Evolutionary conservation across 2,329 filamentous ascomycete species (phyloP).

Genomic region (Dryadomyces sulphureus): DNA sequence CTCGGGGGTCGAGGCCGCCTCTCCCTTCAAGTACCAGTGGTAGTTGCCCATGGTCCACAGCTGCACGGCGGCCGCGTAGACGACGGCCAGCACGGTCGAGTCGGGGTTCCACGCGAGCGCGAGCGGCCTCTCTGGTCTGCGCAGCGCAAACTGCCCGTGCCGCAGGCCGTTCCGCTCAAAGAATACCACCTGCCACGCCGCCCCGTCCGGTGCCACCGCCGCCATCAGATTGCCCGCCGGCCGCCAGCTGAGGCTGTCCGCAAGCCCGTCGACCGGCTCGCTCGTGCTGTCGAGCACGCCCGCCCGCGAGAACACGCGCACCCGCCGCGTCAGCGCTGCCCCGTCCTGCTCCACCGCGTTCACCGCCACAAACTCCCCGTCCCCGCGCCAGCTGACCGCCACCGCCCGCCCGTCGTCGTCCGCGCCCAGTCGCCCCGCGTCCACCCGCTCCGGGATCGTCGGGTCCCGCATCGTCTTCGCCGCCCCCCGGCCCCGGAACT

Average conservation of each 20-base stretch:
- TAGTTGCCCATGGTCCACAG: slow-evolving; percentile 97
- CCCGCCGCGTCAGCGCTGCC: slow-evolving; percentile 47
- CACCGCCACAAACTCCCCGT: slow-evolving; percentile 80
- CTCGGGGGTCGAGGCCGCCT: slow-evolving; percentile 41
- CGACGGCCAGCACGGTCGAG: slow-evolving; percentile 79
- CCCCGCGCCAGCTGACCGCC: slow-evolving; percentile 82
- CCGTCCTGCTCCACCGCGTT: slow-evolving; percentile 49
- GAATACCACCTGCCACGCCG: slow-evolving; percentile 62
- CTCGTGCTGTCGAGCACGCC: slow-evolving; percentile 84
- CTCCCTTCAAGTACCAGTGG: slow-evolving; percentile 94
- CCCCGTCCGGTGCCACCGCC: slow-evolving; percentile 32
- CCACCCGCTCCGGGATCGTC: slow-evolving; percentile 84
- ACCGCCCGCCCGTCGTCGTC: slow-evolving; percentile 53
- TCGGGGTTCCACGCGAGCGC: slow-evolving; percentile 85
- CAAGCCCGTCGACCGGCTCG: slow-evolving; percentile 87
- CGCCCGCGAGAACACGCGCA: slow-evolving; percentile 83
- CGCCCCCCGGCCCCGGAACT: slow-evolving; percentile 86
- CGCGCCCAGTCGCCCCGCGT: slow-evolving; percentile 62
- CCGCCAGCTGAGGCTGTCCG: slow-evolving; percentile 77
- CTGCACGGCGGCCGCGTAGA: slow-evolving; percentile 60
- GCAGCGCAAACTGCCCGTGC: slow-evolving; percentile 86
- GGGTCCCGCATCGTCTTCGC: slow-evolving; percentile 80
- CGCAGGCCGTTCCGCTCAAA: slow-evolving; percentile 95
- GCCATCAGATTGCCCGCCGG: slow-evolving; percentile 84
- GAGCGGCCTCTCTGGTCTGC: slow-evolving; percentile 28